Base-by-base conservation (phyloP, 257 asterid genomes). In the Petunia axillaris region DNA sequence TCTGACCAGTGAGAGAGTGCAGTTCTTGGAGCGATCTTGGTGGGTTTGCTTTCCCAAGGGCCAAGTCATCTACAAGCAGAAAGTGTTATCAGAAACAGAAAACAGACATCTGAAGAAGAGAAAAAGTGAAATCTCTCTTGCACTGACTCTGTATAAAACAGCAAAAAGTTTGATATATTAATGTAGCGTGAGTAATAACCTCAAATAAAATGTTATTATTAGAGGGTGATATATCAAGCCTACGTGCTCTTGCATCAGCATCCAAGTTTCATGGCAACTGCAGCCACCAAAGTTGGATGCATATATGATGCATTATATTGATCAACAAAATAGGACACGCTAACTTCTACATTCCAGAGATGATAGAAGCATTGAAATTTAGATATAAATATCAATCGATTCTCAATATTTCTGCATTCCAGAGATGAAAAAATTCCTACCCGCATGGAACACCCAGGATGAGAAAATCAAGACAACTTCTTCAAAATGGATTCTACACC, bases 171-270 rank as follows among this genome's bases (percentile, higher is more conserved):
- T 68, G 55, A 78, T 25, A 25, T 48, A 84, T 75, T 71, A 80
- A 85, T 94, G 90, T 94, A 74, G 92, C 93, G 66, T 88, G 98
- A 83, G 84, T 86, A 64, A 91, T 91, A 91, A 91, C 94, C 85
- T 90, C 93, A 83, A 75, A 84, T 86, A 90, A 88, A 87, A 86
- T 63, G 65, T 76, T 88, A 90, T 43, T 87, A 89, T 80, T 52
- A 74, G 94, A 86, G 84, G 94, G 89, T 87, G 25, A 89, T 89
- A 89, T 36, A 83, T 86, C 94, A 87, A 73, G 89, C 91, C 54
- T 52, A 82, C 76, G 85, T 78, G 57, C 57, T 90, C 84, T 91
- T 66, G 94, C 96, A 91, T 91, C 91, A 75, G 68, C 35, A 14
- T 79, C 74, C 80, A 86, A 86, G 88, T 81, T 70, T 86, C 81